Percentiles rank a stretch among this genome's conserved stretches.
These are phyloP conservation scores for Starmerella kuoi DNA, from an alignment of 805 yeast genomes.

Conservation along the genomic window DNA sequence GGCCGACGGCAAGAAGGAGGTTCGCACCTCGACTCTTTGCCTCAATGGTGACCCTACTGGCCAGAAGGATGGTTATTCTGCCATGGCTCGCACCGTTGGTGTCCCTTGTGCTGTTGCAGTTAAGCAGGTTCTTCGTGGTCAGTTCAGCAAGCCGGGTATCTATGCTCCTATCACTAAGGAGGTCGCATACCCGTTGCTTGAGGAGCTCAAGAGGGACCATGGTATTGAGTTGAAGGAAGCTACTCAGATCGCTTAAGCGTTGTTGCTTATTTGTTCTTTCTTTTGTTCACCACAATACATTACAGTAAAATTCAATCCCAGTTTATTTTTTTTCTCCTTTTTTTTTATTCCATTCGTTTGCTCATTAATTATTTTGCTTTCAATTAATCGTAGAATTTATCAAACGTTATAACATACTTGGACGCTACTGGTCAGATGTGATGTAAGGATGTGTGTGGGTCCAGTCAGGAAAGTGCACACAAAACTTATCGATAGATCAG, in stretches of 20 bases:
- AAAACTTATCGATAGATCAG: no score
- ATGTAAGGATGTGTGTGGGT: no score
- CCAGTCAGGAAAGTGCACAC: no score
- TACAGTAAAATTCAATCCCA: no score
- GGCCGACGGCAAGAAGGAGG: slow-evolving; percentile 83
- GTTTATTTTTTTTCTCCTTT: no score
- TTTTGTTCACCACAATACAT: no score
- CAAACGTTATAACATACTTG: no score
- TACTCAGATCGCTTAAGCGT: slow-evolving; percentile 36
- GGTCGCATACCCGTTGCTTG: slow-evolving; percentile 80
- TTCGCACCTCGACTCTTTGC: slow-evolving; percentile 88
- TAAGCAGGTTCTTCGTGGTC: slow-evolving; percentile 73
- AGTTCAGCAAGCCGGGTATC: slow-evolving; percentile 65
- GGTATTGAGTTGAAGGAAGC: slow-evolving; percentile 82
- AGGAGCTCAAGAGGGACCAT: slow-evolving; percentile 79
- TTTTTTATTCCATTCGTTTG: no score
- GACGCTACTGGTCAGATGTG: no score
- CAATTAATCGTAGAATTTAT: no score
- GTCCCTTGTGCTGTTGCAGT: slow-evolving; percentile 96
- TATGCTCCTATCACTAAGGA: slow-evolving; percentile 88
- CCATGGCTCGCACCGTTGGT: slow-evolving; percentile 98
- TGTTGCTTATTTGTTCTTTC: no score
- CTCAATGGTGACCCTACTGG: slow-evolving; percentile 70
- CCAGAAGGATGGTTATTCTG: slow-evolving; percentile 73
- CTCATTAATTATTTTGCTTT: no score